Conservation (phyloP, 176 grass and related monocot species). For the Aegilops longissima region DNA sequence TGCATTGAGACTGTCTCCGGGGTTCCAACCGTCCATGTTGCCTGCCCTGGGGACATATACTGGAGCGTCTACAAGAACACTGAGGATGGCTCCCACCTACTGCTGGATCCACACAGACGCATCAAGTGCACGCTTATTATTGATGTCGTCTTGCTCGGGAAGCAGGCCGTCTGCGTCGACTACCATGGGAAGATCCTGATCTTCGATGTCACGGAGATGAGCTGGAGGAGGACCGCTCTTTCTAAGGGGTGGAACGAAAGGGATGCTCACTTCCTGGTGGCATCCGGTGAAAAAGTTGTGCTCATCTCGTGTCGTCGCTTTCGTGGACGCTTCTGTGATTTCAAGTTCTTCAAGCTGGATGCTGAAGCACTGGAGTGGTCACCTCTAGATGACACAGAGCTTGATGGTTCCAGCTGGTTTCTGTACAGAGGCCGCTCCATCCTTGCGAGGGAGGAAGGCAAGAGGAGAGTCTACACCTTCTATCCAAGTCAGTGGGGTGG, state of each 20-base stretch:
- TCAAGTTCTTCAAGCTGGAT: neutral
- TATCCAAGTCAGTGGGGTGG: neutral
- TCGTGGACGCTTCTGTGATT: neutral
- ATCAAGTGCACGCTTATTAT: neutral
- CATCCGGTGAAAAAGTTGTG: neutral
- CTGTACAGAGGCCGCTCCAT: neutral
- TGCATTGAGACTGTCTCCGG: neutral
- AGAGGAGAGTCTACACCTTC: neutral
- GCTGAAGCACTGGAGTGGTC: conserved; percentile 1
- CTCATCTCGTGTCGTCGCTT: neutral
- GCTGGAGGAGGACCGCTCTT: neutral
- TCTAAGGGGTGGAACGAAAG: neutral
- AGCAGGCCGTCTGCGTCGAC: neutral
- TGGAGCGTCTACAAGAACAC: neutral
- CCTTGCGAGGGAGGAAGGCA: neutral
- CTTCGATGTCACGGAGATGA: neutral
- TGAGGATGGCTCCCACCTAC: neutral
- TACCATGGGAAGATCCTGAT: neutral
- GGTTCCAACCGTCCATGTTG: neutral
- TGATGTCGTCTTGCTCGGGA: neutral
- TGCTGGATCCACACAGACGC: neutral
- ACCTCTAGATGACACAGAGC: neutral
- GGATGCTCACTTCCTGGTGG: neutral
- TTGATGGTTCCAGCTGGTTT: neutral
- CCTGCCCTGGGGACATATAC: neutral